Evolutionary conservation across 2,329 filamentous ascomycete species (phyloP).

Genomic region (Arthrobotrys sinensis): DNA sequence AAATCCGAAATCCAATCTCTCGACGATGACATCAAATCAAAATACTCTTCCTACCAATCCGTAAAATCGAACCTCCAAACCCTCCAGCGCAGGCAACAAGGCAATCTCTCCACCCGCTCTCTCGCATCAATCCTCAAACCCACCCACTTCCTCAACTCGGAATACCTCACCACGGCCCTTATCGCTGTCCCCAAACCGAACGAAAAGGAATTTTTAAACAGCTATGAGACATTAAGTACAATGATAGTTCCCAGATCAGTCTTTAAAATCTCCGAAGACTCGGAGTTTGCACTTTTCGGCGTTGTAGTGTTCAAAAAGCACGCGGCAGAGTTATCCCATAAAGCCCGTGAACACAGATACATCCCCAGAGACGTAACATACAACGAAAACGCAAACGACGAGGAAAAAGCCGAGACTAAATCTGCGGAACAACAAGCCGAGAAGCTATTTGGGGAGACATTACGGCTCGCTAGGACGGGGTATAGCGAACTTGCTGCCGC

Average conservation of each 20-base stretch:
- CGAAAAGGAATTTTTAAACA: constrained; percentile 89
- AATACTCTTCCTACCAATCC: constrained; percentile 93
- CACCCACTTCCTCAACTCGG: constrained; percentile 84
- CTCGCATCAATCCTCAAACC: constrained; percentile 91
- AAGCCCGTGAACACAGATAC: constrained; percentile 93
- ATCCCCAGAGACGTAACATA: constrained; percentile 95
- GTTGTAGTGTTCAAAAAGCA: constrained; percentile 96
- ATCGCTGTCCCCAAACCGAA: constrained; percentile 85
- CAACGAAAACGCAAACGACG: constrained; percentile 88
- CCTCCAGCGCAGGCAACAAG: constrained; percentile 84
- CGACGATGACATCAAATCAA: constrained; percentile 95
- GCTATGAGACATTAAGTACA: constrained; percentile 87
- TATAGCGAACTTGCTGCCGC: constrained; percentile 98
- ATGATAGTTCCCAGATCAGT: constrained; percentile 96
- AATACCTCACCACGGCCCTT: constrained; percentile 96
- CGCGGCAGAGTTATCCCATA: constrained; percentile 87
- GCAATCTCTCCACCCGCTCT: constrained; percentile 94
- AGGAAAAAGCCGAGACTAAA: constrained; percentile 89
- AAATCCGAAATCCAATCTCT: constrained; percentile 88
- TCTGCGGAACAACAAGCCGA: constrained; percentile 86
- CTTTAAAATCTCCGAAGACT: constrained; percentile 83
- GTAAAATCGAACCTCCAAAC: constrained; percentile 87
- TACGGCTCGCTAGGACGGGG: constrained; percentile 88
- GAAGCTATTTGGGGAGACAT: constrained; percentile 91
- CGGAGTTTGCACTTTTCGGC: constrained; percentile 89